A percentile compares a stretch with the other conserved stretches of the same genome.
Conservation (phyloP, 2,329 filamentous ascomycete genomes). For the Alternaria panax region DNA sequence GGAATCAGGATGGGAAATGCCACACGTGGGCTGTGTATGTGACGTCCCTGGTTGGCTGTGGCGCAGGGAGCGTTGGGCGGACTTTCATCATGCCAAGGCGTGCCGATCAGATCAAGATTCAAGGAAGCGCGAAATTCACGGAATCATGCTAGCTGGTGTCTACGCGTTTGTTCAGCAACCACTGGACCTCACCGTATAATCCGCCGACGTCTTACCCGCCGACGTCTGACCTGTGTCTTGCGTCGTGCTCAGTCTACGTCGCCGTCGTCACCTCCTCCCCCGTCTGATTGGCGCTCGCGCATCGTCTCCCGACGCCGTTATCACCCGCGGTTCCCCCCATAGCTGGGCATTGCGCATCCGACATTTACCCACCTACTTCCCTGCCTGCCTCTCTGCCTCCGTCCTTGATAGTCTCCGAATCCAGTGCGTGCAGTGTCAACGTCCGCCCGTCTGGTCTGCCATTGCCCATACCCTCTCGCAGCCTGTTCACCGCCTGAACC, state of each 20-base stretch:
- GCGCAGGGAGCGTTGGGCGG: constrained; percentile 27
- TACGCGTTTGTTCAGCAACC: constrained; percentile 30
- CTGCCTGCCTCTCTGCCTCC: constrained; percentile 1
- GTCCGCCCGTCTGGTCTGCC: neutral
- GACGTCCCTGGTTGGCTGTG: constrained; percentile 8
- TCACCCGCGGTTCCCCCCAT: constrained; percentile 21
- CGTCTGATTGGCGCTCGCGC: constrained; percentile 15
- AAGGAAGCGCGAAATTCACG: constrained; percentile 37
- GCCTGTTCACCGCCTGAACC: constrained; percentile 9
- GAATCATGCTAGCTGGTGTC: constrained; percentile 19
- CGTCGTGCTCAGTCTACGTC: neutral
- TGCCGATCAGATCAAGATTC: constrained; percentile 33
- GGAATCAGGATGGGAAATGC: constrained; percentile 23
- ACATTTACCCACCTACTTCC: constrained; percentile 3
- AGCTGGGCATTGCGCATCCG: constrained; percentile 6
- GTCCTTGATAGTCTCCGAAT: neutral
- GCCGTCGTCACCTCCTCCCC: constrained; percentile 8
- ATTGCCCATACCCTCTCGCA: neutral
- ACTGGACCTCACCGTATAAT: constrained; percentile 4
- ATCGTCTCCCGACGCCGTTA: constrained; percentile 14
- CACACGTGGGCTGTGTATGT: constrained; percentile 24
- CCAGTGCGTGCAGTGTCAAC: neutral
- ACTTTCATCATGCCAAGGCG: constrained; percentile 34
- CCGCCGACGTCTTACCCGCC: neutral
- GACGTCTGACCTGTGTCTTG: neutral